Base-by-base conservation (phyloP, 305 asterid genomes). In the Fraxinus paxiana region DNA sequence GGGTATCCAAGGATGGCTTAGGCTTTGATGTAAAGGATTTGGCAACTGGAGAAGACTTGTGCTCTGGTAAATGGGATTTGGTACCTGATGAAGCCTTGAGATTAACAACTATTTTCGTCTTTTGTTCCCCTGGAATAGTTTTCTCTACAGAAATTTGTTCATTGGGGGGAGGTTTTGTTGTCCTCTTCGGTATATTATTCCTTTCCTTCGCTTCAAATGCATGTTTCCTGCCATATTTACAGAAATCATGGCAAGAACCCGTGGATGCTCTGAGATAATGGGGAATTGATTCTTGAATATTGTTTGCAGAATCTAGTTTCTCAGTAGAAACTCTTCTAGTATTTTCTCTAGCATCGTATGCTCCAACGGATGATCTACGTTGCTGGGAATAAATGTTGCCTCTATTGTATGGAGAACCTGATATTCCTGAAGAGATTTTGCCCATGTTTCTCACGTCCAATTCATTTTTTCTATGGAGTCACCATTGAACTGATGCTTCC, bases 221-320 rank as follows among this genome's bases (percentile, higher is more conserved):
- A 37, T 90, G 89, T 51, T 83, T 85, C 83, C 81, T 80, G 30
- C 99, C 99, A 75, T 86, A 91, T 88, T 93, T 95, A 83, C 98
- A 95, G 77, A 90, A 86, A 84, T 95, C 99, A 72, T 95, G 99
- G 86, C 98, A 95, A 79, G 99, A 93, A 79, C 96, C 98, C 18
- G 94, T 90, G 41, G 97, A 92, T 75, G 97, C 92, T 88, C 97
- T 88, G 69, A 93, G 96, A 87, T 95, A 91, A 85, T 61, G 87
- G 0, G 99, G 97, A 78, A 85, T 79, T 83, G 38, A 80, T 18
- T 74, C 79, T 80, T 83, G 86, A 20, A 79, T 82, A 35, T 71
- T 82, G 13, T 84, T 80, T 51, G 76, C 79, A 34, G 90, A 80
- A 77, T 72, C 73, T 76, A 86, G 81, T 77, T 86, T 88, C 13